Conservation (phyloP, 495 filamentous ascomycete species). For the Penicillium goetzii region DNA sequence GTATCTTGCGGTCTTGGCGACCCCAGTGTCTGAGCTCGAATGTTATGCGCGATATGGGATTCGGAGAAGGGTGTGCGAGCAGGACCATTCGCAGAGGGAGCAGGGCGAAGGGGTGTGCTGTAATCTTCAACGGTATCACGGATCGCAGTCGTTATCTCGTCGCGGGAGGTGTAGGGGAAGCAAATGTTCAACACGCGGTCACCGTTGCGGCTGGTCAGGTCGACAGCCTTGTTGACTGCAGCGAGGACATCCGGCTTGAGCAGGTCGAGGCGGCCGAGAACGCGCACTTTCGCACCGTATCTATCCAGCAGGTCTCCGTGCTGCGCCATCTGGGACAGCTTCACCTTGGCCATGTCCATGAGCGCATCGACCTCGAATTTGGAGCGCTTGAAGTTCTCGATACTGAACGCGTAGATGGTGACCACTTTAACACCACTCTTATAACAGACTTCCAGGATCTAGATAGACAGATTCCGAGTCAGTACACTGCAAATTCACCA, state of each 20-base stretch:
- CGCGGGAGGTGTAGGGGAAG: slow-evolving; percentile 94
- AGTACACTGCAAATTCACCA: not conserved
- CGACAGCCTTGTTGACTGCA: slow-evolving; percentile 79
- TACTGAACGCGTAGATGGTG: slow-evolving; percentile 96
- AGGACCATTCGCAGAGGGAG: slow-evolving; percentile 24
- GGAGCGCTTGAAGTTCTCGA: slow-evolving; percentile 98
- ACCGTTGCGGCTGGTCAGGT: slow-evolving; percentile 81
- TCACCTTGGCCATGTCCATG: slow-evolving; percentile 97
- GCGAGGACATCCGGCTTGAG: slow-evolving; percentile 85
- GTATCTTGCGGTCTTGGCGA: slow-evolving; percentile 41
- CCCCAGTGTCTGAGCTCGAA: slow-evolving; percentile 61
- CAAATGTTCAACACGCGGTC: slow-evolving; percentile 90
- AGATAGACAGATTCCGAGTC: slow-evolving; percentile 2
- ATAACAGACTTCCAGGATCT: slow-evolving; percentile 98
- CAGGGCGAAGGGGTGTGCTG: slow-evolving; percentile 62
- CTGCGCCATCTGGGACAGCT: slow-evolving; percentile 85
- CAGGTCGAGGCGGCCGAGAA: slow-evolving; percentile 80
- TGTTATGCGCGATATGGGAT: slow-evolving; percentile 81
- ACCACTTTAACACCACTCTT: slow-evolving; percentile 92
- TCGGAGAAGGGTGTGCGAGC: slow-evolving; percentile 78
- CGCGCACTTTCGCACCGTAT: slow-evolving; percentile 84
- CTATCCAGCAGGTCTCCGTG: slow-evolving; percentile 92
- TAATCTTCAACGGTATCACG: slow-evolving; percentile 83
- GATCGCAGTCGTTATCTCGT: slow-evolving; percentile 94
- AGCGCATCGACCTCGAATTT: slow-evolving; percentile 96